Evolutionary conservation across 108 stramenopile species (phyloP), one percentile per base, ranked within the genome.

Genomic region (Cylindrotheca closterium): DNA sequence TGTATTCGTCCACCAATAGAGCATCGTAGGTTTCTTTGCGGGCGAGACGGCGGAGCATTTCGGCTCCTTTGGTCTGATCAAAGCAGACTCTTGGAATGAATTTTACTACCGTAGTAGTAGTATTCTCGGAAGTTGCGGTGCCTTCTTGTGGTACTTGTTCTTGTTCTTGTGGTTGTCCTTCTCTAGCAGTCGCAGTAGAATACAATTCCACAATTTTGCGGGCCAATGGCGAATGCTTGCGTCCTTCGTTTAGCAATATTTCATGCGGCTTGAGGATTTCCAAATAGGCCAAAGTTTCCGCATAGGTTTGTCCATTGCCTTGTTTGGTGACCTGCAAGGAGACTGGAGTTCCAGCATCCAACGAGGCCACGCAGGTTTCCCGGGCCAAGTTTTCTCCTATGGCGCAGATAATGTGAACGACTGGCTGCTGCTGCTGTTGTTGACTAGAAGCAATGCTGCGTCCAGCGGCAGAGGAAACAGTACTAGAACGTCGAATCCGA

Each of bases 1-100:
- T 92, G 73, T 92, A 95, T 53, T 94, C 93, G 45, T 92, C 88
- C 34, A 90, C 77, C 22, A 88, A 53, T 0, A 77, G 52, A 27
- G 88, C 64, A 69, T 88, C 84, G 75, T 88, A 92, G 21, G 88
- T 85, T 22, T 86, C 87, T 22, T 69, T 61, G 19, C 94, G 71
- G 8, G 89, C 83, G 3, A 95, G 57, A 47, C 72, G 63, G 17
- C 70, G 75, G 10, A 95, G 75, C 1, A 91, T 65, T 30, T 91
- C 89, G 26, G 89, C 87, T 0, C 94, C 94, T 58, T 85, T 88
- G 30, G 91, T 92, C 64, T 95, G 94, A 56, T 95, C 94, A 64
- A 95, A 95, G 75, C 67, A 92, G 18, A 79, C 68, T 46, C 94
- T 74, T 3, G 94, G 84, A 28, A 95, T 65, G 63, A 92, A 92